Base-by-base conservation (phyloP, 2,329 filamentous ascomycete genomes). In the Colletotrichum sublineola region DNA sequence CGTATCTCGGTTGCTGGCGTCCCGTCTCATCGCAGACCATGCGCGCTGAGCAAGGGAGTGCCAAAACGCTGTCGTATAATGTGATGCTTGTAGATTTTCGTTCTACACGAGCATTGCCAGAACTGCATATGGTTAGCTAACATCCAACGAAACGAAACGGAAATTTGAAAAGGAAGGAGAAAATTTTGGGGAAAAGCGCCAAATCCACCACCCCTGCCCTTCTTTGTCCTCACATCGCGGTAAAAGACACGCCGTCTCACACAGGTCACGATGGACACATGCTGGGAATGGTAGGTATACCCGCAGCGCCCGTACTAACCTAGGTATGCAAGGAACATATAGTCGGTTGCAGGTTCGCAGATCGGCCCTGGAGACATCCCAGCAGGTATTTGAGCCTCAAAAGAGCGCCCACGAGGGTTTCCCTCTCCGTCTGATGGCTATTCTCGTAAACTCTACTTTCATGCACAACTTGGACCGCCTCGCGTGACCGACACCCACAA, bases 231-330 rank as follows among this genome's bases (percentile, higher is more conserved):
- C 36, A 24, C 8, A n/a, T 18, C 31, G 4, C 14, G 1, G 20
- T 14, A 36, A 42, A 18, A 63, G 36, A 53, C 61, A 53, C 5
- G 8, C 15, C 31, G 61, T 63, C 61, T 29, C 61, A 53, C 9
- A 9, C 20, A 63, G 1, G 40, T 31, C n/a, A 42, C 40, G 46
- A 8, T 24, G 31, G 33, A 15, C 29, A 20, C 31, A 38, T 18
- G 36, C n/a, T 8, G 36, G 20, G 42, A 8, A 24, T 29, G 12
- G 31, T 14, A 20, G 12, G 31, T 14, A 20, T 46, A 29, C 4
- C 31, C 3, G 33, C 20, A 40, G 38, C 8, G 8, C 24, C 33
- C 7, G 20, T 31, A 40, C 46, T 33, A 46, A 40, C 33, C 5
- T 36, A 18, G 1, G 5, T 42, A 42, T 52, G 33, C 44, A 48